Evolutionary conservation across 768 basidiomycete genomes (phyloP).

Genomic region (Lactarius quietus): DNA sequence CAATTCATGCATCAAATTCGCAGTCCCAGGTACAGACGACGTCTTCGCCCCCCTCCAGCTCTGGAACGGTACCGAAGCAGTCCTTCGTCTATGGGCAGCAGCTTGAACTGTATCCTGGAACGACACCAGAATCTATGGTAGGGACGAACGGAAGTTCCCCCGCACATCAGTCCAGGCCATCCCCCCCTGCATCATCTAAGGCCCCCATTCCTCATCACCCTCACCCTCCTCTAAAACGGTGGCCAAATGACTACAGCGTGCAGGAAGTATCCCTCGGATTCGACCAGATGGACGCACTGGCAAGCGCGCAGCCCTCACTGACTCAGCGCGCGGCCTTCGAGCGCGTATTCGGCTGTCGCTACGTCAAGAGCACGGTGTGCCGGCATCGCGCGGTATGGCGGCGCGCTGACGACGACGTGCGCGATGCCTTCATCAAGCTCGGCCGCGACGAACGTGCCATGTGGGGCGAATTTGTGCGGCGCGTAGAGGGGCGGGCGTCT

Average conservation of each 20-base stretch:
- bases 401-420: constrained; percentile 46
- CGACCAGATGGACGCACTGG: constrained; percentile 43
- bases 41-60: constrained; percentile 10
- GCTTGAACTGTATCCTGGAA: constrained; percentile 13
- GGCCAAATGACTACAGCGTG: constrained; percentile 76
- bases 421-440: constrained; percentile 51
- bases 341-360: constrained; percentile 64
- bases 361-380: constrained; percentile 72
- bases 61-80: constrained; percentile 7
- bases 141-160: constrained; percentile 25
- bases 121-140: constrained; percentile 6
- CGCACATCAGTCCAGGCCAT: constrained; percentile 26
- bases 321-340: constrained; percentile 68
- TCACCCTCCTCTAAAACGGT: constrained; percentile 64
- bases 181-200: constrained; percentile 26
- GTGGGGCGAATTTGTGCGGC: constrained; percentile 67
- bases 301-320: constrained; percentile 38
- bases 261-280: constrained; percentile 62
- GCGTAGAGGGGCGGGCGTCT: constrained; percentile 48
- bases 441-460: constrained; percentile 55
- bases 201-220: constrained; percentile 43
- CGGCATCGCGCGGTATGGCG: constrained; percentile 68
- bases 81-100: constrained; percentile 14
- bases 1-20: constrained; percentile 14
- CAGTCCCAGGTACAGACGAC: constrained; percentile 10